Conservation (phyloP, 306 rosid species). For the Gastrolobium villosum region DNA sequence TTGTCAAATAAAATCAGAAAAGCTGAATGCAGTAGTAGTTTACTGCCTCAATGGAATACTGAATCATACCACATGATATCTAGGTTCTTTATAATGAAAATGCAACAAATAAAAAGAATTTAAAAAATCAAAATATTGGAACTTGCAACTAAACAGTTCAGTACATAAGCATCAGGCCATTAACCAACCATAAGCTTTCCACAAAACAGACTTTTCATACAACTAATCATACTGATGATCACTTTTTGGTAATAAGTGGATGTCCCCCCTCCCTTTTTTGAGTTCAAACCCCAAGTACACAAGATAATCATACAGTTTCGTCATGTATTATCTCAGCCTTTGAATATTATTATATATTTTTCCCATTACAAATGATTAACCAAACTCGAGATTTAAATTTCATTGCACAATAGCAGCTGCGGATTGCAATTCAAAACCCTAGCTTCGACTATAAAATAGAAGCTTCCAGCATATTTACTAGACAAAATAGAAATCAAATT, state of each 20-base stretch:
- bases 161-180: not conserved
- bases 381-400: not conserved
- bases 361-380: not conserved
- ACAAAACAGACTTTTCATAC: not conserved
- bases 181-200: not conserved
- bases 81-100: not conserved
- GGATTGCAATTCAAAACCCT: too few species aligned
- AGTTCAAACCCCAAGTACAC: too few species aligned
- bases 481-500: not conserved
- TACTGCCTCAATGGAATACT: not conserved
- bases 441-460: not conserved
- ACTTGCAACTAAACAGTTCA: not conserved
- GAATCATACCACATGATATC: not conserved
- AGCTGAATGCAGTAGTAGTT: not conserved
- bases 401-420: not conserved
- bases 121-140: not conserved
- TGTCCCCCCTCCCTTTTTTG: too few species aligned
- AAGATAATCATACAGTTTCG: not conserved
- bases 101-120: not conserved
- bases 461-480: not conserved
- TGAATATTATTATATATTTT: not conserved
- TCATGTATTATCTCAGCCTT: not conserved
- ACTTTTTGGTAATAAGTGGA: too few species aligned
- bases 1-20: slow-evolving; percentile 53
- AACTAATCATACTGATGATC: not conserved